Base-by-base conservation (phyloP, 805 yeast genomes). In the Kuraishia hungarica region DNA sequence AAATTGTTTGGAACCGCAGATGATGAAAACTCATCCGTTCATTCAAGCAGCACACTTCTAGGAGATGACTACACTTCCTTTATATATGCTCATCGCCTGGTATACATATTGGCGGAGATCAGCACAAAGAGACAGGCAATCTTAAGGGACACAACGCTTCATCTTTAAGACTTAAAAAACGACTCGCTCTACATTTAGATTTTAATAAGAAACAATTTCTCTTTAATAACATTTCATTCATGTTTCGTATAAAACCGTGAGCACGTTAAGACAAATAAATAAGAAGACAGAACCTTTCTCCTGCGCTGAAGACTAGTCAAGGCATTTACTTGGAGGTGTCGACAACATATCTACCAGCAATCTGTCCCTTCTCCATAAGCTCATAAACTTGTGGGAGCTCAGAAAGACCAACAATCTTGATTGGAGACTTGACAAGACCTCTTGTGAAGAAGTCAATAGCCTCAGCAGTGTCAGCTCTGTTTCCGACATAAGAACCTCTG, bases 261-360 rank as follows among this genome's bases (percentile, higher is more conserved):
- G 43, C 43, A 8, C 43, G 22, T 22, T 21, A 21, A n/a, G 49
- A 47, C 24, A 47, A n/a, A 47, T 21, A 47, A 47, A 47, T 47
- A 49, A 24, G 28, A 19, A 22, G n/a, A 10, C 22, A 24, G n/a
- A 21, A 11, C 28, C 20, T 49, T 11, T 23, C 15, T 5, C 7
- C 4, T 10, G 28, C 51, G 19, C n/a, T 15, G n/a, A 47, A 47
- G 49, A 13, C 49, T 47, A 11, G 35, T 47, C 50, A 17, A 15
- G 59, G 55, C 56, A 58, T 55, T 63, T 61, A 75, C 62, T 72
- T 73, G 54, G 77, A 67, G 39, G 83, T 79, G 70, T 82, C 87
- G 61, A 82, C 81, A 56, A 82, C 87, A 65, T 81, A 82, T 70
- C 87, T 74, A 59, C 87, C 87, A 63, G 78, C 72, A 63, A 83